phyloP scores from a whole-genome alignment of 257 asterid species.

The Petunia axillaris region DNA sequence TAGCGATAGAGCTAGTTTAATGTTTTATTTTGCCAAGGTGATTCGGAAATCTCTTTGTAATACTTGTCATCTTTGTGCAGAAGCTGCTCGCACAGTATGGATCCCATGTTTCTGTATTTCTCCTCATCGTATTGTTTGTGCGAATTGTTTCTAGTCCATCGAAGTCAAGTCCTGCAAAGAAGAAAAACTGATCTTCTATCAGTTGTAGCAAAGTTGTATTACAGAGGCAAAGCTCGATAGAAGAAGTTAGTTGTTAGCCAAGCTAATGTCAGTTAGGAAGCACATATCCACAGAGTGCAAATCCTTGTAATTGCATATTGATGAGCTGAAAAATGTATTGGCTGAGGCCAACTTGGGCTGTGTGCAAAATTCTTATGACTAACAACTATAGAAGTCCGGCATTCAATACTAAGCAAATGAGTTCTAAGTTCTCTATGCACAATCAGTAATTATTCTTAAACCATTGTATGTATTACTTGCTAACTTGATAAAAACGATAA shows the following conservation, averaged over 20 bases:
- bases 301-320: constrained; percentile 6
- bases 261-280: neutral
- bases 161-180: constrained; percentile 32
- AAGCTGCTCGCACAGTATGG: constrained; percentile 50
- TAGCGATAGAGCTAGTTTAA: neutral
- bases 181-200: constrained; percentile 21
- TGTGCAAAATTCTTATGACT: neutral
- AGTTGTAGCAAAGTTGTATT: neutral
- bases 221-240: neutral
- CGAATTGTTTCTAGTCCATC: constrained; percentile 38
- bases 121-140: constrained; percentile 43
- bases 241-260: neutral
- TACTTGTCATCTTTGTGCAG: constrained; percentile 42
- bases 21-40: neutral
- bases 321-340: constrained; percentile 14
- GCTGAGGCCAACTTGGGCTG: neutral
- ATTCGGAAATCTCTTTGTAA: neutral
- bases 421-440: too few relatives aligned
- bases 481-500: too few relatives aligned
- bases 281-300: neutral
- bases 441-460: too few relatives aligned
- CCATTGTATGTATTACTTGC: too few relatives aligned
- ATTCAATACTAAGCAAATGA: too few relatives aligned
- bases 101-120: constrained; percentile 54
- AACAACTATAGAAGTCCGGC: neutral